phyloP scores from a whole-genome alignment of 805 yeast genomes.

The Metschnikowia reukaufii region DNA sequence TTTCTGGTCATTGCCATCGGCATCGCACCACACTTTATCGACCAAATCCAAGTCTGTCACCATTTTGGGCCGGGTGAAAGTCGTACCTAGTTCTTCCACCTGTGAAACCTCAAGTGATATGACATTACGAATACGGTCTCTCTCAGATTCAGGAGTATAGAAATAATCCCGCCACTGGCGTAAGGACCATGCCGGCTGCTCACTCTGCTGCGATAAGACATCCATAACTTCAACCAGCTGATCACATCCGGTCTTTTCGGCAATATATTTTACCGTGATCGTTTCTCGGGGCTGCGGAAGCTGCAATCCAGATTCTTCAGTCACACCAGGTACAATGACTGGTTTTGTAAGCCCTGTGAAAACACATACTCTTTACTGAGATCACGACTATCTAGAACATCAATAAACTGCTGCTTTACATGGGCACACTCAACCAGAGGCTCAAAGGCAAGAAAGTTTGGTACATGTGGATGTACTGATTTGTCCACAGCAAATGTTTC shows the following conservation, averaged over 20 bases:
- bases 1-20: slow-evolving; percentile 22
- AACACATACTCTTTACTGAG: slow-evolving; percentile 39
- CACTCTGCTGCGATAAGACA: slow-evolving; percentile 73
- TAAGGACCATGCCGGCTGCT: slow-evolving; percentile 64
- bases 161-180: slow-evolving; percentile 76
- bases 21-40: slow-evolving; percentile 56
- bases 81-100: slow-evolving; percentile 44
- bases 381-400: slow-evolving; percentile 31
- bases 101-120: slow-evolving; percentile 77
- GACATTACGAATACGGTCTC: slow-evolving; percentile 76
- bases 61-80: slow-evolving; percentile 60
- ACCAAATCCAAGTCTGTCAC: slow-evolving; percentile 71
- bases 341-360: slow-evolving; percentile 42
- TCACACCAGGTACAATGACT: slow-evolving; percentile 38
- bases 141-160: slow-evolving; percentile 36
- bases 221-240: slow-evolving; percentile 81
- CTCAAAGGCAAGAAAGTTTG: slow-evolving; percentile 17
- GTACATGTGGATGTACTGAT: slow-evolving; percentile 54
- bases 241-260: slow-evolving; percentile 61
- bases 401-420: slow-evolving; percentile 19
- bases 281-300: slow-evolving; percentile 45
- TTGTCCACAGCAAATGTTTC: slow-evolving; percentile 49
- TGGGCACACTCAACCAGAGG: slow-evolving; percentile 14
- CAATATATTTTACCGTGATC: slow-evolving; percentile 56
- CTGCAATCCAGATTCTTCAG: slow-evolving; percentile 43